Evolutionary conservation across 768 basidiomycete species (phyloP), one percentile per base, ranked within the genome.

Genomic region (Rubroboletus satanas): DNA sequence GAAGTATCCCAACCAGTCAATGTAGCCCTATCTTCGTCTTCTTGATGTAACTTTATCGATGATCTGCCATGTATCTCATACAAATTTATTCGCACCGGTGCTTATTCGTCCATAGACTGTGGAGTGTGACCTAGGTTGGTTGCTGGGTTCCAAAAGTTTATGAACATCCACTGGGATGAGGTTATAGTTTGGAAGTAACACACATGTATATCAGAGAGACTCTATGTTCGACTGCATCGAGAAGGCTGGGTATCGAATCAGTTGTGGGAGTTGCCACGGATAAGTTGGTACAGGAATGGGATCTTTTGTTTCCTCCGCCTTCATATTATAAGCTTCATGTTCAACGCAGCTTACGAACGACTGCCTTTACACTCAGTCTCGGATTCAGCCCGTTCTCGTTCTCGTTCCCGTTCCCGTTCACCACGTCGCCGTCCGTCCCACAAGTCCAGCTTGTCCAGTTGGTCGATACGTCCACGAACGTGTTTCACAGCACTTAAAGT

Each of bases 301-400:
- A 28, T 18, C 23, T 23, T 45, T 31, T 37, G 47, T 33, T 49
- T 17, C 51, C n/a, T 44, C 18, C 4, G 1, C 10, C 35, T 28
- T 2, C 21, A 21, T 21, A 21, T 21, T 21, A 21, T 21, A 21
- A 21, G 21, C 21, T 21, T n/a, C 58, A 70, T 77, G 79, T 71
- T 74, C 37, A 70, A 73, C 55, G 66, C 63, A 54, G 72, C 71
- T 48, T 77, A 81, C 67, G 78, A 79, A 60, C 76, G 79, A 47
- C 72, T 81, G 12, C 81, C 81, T 32, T 73, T 80, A 73, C 79
- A 79, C 67, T 74, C 74, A 23, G 63, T 66, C 57, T 71, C 64
- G 67, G 53, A 73, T 65, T 56, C 65, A 62, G 39, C 66, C 14
- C 65, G 62, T 32, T 55, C 51, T 47, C 65, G 62, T 32, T 55